These are phyloP conservation scores for Amanita inopinata DNA, from an alignment of 768 basidiomycete species.

Conservation along the genomic window DNA sequence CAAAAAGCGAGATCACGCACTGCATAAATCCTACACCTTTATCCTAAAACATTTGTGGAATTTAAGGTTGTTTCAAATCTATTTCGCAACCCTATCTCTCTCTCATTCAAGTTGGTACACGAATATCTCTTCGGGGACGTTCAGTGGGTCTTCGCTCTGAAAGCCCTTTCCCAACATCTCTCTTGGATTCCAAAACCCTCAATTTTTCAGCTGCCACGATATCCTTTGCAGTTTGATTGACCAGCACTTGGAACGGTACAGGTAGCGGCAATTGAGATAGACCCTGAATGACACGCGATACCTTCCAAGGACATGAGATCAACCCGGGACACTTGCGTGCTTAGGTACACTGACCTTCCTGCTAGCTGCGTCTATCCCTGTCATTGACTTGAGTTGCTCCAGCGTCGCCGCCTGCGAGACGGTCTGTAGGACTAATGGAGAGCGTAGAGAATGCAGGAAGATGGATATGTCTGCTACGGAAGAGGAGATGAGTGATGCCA, in stretches of 20 bases:
- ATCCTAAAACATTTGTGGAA: constrained; percentile 9
- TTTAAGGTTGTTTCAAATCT: not conserved
- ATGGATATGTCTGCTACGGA: constrained; percentile 58
- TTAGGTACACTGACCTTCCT: constrained; percentile 34
- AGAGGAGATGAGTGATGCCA: constrained; percentile 43
- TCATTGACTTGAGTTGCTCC: constrained; percentile 36
- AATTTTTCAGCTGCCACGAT: constrained; percentile 64
- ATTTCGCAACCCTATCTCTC: not conserved
- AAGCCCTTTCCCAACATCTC: constrained; percentile 19
- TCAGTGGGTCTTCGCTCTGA: constrained; percentile 5
- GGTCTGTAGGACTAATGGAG: constrained; percentile 43
- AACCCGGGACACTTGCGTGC: not conserved
- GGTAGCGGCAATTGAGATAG: constrained; percentile 44
- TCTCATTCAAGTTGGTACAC: not conserved
- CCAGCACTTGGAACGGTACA: constrained; percentile 31
- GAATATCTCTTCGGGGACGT: not conserved
- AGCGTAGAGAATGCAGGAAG: constrained; percentile 48
- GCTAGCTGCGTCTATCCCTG: constrained; percentile 36
- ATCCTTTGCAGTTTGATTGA: constrained; percentile 54
- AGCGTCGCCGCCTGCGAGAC: constrained; percentile 40
- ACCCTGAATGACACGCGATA: constrained; percentile 41
- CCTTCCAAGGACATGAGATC: constrained; percentile 22
- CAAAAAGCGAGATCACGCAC: constrained; percentile 52
- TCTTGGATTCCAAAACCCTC: constrained; percentile 35
- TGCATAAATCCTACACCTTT: constrained; percentile 32